These are phyloP conservation scores for Amyloporia xantha DNA, from an alignment of 768 basidiomycete species.

Conservation along the genomic window DNA sequence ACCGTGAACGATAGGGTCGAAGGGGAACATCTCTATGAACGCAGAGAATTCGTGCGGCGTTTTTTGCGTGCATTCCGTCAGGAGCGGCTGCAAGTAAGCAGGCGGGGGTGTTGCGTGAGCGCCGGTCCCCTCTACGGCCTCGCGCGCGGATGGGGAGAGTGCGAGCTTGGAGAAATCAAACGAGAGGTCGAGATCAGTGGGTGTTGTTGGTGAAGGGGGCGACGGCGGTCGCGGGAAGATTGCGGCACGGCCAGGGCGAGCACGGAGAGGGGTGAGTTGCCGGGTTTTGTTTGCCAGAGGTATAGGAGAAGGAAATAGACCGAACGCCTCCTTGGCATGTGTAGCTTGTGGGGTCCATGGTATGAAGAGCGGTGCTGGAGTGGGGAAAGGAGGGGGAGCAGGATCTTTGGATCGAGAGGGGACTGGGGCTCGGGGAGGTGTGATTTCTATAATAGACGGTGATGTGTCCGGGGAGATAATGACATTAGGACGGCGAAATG, in stretches of 20 bases:
- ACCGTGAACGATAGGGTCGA: constrained; percentile 56
- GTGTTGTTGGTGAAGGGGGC: constrained; percentile 50
- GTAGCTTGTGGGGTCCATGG: not conserved
- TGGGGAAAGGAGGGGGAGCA: not conserved
- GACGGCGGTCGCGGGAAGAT: constrained; percentile 34
- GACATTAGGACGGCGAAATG: not conserved
- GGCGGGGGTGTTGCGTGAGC: constrained; percentile 29
- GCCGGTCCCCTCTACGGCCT: constrained; percentile 11
- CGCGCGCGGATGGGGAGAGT: constrained; percentile 24
- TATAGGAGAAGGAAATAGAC: not conserved
- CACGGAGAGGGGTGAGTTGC: constrained; percentile 63
- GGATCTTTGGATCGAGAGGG: not conserved
- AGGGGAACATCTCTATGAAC: constrained; percentile 77
- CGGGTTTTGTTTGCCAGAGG: constrained; percentile 26
- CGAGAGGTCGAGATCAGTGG: constrained; percentile 49
- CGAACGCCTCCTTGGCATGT: not conserved
- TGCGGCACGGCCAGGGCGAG: constrained; percentile 27
- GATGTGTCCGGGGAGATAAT: not conserved
- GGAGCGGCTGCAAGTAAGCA: constrained; percentile 51
- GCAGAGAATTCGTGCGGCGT: constrained; percentile 73
- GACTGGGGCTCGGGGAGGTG: not conserved
- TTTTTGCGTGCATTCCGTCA: constrained; percentile 66
- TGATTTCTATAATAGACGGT: not conserved
- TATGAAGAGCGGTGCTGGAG: constrained; percentile 1
- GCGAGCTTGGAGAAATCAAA: constrained; percentile 43